Conservation (phyloP, 129 eudicot genomes). For the Daucus carota region DNA sequence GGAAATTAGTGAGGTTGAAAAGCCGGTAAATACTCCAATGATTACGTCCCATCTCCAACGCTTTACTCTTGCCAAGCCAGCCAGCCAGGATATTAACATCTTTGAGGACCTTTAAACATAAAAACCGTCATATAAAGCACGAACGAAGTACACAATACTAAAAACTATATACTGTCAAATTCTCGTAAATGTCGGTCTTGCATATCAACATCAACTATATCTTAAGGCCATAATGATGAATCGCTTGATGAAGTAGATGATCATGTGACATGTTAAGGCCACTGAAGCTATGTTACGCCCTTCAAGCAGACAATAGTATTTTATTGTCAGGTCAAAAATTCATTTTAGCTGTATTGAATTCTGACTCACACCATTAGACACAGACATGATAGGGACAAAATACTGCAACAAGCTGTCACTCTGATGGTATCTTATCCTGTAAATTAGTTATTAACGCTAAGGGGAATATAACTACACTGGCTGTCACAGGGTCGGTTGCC, state of each 20-base stretch:
- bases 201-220: conserved; percentile 31
- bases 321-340: neutral
- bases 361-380: too few relatives aligned
- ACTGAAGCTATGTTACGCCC: neutral
- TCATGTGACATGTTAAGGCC: neutral
- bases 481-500: neutral
- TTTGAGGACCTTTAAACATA: conserved; percentile 50
- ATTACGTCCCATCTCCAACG: conserved; percentile 52
- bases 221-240: neutral
- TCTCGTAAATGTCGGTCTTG: neutral
- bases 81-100: conserved; percentile 46
- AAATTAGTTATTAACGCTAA: neutral
- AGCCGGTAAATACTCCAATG: conserved; percentile 57
- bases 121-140: neutral
- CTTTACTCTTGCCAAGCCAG: conserved; percentile 23
- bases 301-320: neutral
- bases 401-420: too few relatives aligned
- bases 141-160: neutral
- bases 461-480: neutral
- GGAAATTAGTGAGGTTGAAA: conserved; percentile 47
- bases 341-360: neutral
- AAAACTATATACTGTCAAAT: neutral
- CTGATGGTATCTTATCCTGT: too few relatives aligned
- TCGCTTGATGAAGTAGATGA: neutral
- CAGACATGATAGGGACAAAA: too few relatives aligned